phyloP scores from a whole-genome alignment of 2,329 filamentous ascomycete species.

The Neopestalotiopsis sp. region DNA sequence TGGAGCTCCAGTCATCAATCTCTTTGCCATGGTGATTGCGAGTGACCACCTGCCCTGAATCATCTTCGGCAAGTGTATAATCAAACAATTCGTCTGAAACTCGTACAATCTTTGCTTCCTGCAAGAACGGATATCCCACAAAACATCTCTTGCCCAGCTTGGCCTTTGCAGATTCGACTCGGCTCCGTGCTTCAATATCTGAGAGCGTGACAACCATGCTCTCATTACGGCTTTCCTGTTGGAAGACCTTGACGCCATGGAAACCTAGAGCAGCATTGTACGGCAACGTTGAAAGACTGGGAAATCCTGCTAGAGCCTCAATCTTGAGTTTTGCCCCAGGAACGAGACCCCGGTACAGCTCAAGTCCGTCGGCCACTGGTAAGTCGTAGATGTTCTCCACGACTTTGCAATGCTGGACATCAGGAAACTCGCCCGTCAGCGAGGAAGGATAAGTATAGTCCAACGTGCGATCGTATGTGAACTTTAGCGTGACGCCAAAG shows the following conservation, averaged over 20 bases:
- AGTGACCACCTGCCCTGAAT: conserved; percentile 65
- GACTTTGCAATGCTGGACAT: conserved; percentile 85
- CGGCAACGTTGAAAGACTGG: conserved; percentile 83
- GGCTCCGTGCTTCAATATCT: conserved; percentile 74
- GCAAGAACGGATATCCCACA: conserved; percentile 93
- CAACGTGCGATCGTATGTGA: conserved; percentile 79
- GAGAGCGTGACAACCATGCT: conserved; percentile 91
- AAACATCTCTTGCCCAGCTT: conserved; percentile 87
- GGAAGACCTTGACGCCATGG: conserved; percentile 92
- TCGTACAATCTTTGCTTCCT: conserved; percentile 87
- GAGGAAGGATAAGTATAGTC: conserved; percentile 89
- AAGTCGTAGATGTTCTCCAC: conserved; percentile 97
- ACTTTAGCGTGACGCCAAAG: conserved; percentile 92
- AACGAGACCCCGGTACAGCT: conserved; percentile 83
- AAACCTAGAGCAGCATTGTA: conserved; percentile 83
- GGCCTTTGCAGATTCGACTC: conserved; percentile 72
- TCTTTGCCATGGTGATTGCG: conserved; percentile 77
- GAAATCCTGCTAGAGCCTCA: conserved; percentile 90
- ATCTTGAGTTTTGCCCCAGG: conserved; percentile 82
- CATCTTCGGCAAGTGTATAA: conserved; percentile 74
- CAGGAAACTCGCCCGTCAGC: conserved; percentile 86
- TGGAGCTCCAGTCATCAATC: conserved; percentile 83
- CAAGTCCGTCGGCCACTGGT: conserved; percentile 87
- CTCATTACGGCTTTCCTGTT: conserved; percentile 93
- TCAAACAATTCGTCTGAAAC: conserved; percentile 95